Base-by-base conservation (phyloP, 495 filamentous ascomycete genomes). In the Xylaria sp. region DNA sequence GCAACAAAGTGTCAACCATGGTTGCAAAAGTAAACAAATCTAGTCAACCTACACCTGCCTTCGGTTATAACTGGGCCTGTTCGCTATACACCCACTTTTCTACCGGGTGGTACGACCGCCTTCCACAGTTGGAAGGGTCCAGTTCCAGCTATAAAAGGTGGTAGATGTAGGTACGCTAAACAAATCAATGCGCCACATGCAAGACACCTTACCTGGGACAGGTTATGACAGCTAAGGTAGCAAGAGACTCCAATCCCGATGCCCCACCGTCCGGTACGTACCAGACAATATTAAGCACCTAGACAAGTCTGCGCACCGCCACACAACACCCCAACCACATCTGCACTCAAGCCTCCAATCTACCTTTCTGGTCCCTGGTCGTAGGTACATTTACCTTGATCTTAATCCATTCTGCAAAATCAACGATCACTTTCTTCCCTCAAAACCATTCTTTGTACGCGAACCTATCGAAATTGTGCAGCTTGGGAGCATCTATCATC, bases 1-100 rank as follows among this genome's bases (percentile, higher is more conserved):
- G 14, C 61, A 46, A 31, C 61, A 40, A 21, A 37, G 21, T 31
- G 14, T n/a, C 14, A 33, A 35, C 15, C 6, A 26, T 64, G 44
- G 67, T 55, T 58, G 67, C 14, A 37, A 61, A 68, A 61, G 57
- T 48, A 53, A 69, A 59, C 57, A 69, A 67, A 67, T 43, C 29
- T 9, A 65, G 9, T 43, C 24, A 5, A 15, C 55, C 55, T 37
- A 37, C 3, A 19, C 31, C 8, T 37, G 17, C 55, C 29, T 59
- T 12, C 3, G 8, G 11, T 19, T 17, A 55, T 31, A 31, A 21
- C 48, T 52, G 26, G 21, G 26, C 11, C 24, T 31, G 14, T 6
- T 0, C 2, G 3, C 35, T 37, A 37, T 37, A 29, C 17, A 8
- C 15, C 50, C 50, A 53, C 50, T 53, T 26, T 53, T 29, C 24